These are phyloP conservation scores for Sungouiella blattae DNA, from an alignment of 805 yeast genomes.

Conservation along the genomic window DNA sequence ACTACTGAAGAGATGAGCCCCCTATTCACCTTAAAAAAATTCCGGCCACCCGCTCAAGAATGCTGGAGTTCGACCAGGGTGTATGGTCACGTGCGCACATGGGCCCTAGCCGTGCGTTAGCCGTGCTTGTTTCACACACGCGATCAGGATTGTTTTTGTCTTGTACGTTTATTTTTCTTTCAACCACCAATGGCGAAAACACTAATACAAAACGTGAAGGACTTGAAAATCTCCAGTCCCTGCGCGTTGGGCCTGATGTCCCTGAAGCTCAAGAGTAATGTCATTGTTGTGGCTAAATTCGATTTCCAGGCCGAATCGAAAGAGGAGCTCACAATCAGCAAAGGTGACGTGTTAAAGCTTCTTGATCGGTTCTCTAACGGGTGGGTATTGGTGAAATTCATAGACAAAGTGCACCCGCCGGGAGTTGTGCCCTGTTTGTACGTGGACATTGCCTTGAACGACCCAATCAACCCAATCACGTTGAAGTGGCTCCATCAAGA, in stretches of 20 bases:
- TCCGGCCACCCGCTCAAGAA: too few relatives aligned
- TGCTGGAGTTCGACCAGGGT: too few relatives aligned
- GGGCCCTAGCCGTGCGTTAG: too few relatives aligned
- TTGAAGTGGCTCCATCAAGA: conserved; percentile 29
- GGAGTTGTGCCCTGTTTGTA: conserved; percentile 54
- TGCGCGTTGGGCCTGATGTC: conserved; percentile 11
- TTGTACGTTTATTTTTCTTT: too few relatives aligned
- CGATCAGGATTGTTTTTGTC: too few relatives aligned
- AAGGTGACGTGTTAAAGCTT: conserved; percentile 52
- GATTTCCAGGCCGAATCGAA: conserved; percentile 41
- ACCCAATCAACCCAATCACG: conserved; percentile 35
- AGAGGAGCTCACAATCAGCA: conserved; percentile 43
- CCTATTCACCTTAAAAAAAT: too few relatives aligned
- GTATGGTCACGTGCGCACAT: too few relatives aligned
- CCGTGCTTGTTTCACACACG: too few relatives aligned
- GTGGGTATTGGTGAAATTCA: conserved; percentile 55
- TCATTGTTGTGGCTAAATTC: conserved; percentile 45
- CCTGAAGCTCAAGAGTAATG: conserved; percentile 23
- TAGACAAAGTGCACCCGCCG: conserved; percentile 41
- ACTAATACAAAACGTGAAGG: conserved; percentile 6
- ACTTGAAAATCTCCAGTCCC: conserved; percentile 19
- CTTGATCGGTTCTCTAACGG: conserved; percentile 48
- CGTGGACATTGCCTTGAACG: conserved; percentile 45
- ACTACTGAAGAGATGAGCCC: too few relatives aligned
- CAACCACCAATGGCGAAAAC: neutral